Evolutionary conservation across 805 yeast genomes (phyloP).

Genomic region (Wickerhamomyces ciferrii): DNA sequence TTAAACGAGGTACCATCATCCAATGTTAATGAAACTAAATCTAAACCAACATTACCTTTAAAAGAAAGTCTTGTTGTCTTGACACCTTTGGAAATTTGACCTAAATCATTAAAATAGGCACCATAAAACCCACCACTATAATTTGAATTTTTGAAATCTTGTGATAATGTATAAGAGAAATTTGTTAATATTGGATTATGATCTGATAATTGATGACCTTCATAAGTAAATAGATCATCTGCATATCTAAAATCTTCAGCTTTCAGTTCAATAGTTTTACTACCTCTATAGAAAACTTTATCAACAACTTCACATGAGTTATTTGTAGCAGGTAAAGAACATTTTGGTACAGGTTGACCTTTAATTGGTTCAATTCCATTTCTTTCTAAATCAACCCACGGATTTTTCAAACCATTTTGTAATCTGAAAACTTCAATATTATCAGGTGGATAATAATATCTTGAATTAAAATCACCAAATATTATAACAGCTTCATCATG

Average conservation of each 20-base stretch:
- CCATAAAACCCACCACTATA: constrained; percentile 4
- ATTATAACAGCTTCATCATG: constrained; percentile 5
- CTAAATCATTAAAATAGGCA: constrained; percentile 5
- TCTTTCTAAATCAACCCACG: constrained; percentile 4
- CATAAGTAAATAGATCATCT: constrained; percentile 2
- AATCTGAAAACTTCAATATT: constrained; percentile 2
- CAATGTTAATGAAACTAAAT: constrained; percentile 22
- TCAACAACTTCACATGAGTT: constrained; percentile 6
- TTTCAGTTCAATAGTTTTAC: constrained; percentile 1
- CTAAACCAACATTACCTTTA: constrained; percentile 5
- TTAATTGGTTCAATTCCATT: constrained; percentile 2
- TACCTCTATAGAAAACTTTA: constrained; percentile 7
- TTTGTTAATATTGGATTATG: constrained; percentile 5
- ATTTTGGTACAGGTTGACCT: constrained; percentile 3
- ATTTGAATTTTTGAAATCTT: constrained; percentile 1
- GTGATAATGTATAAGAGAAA: constrained; percentile 3
- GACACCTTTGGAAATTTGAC: background rate
- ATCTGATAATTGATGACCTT: constrained; percentile 5
- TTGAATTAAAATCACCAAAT: constrained; percentile 6
- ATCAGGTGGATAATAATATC: constrained; percentile 4
- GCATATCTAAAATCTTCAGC: constrained; percentile 5
- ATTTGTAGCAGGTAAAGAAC: constrained; percentile 2
- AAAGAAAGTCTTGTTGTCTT: constrained; percentile 1
- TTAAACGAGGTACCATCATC: constrained; percentile 22
- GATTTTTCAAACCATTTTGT: constrained; percentile 4